Percentiles rank a stretch among this genome's conserved stretches.
Evolutionary conservation across 805 yeast species (phyloP).

Genomic region (Spathaspora passalidarum): DNA sequence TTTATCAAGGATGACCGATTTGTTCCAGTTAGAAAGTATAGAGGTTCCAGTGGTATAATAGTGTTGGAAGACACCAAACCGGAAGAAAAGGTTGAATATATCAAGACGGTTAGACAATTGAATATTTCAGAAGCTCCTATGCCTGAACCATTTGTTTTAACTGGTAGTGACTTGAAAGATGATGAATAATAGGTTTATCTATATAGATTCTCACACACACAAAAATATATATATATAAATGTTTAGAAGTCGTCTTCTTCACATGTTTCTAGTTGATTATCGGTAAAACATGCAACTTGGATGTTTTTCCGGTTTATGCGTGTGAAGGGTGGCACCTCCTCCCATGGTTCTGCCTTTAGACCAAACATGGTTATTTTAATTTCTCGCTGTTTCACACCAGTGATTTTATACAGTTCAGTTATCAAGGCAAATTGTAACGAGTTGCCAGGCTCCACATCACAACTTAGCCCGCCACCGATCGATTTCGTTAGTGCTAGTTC

Average conservation of each 20-base stretch:
- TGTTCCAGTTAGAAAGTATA: slow-evolving; percentile 77
- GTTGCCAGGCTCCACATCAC: slow-evolving; percentile 7
- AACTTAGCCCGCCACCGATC: slow-evolving; percentile 4
- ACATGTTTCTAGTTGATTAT: background rate
- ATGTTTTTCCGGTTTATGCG: slow-evolving; percentile 4
- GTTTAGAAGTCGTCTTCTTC: background rate
- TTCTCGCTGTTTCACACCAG: slow-evolving; percentile 6
- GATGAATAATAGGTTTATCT: slow-evolving; percentile 12
- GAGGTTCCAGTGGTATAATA: slow-evolving; percentile 66
- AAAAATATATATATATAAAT: background rate
- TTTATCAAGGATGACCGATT: slow-evolving; percentile 74
- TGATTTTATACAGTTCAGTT: slow-evolving; percentile 3
- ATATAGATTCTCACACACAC: background rate
- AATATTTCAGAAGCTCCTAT: slow-evolving; percentile 71
- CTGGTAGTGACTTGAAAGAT: slow-evolving; percentile 51
- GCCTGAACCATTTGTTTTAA: slow-evolving; percentile 67
- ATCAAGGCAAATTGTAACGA: slow-evolving; percentile 8
- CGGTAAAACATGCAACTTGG: slow-evolving; percentile 10
- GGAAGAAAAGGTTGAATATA: slow-evolving; percentile 56
- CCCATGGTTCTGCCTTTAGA: slow-evolving; percentile 1
- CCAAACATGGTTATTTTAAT: slow-evolving; percentile 1
- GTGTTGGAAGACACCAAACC: slow-evolving; percentile 65
- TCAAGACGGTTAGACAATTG: slow-evolving; percentile 82
- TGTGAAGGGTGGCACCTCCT: slow-evolving; percentile 2
- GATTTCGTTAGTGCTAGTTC: slow-evolving; percentile 1